phyloP scores from a whole-genome alignment of 1,139 yeast genomes.

The Magnusiomyces tetraspermus region DNA sequence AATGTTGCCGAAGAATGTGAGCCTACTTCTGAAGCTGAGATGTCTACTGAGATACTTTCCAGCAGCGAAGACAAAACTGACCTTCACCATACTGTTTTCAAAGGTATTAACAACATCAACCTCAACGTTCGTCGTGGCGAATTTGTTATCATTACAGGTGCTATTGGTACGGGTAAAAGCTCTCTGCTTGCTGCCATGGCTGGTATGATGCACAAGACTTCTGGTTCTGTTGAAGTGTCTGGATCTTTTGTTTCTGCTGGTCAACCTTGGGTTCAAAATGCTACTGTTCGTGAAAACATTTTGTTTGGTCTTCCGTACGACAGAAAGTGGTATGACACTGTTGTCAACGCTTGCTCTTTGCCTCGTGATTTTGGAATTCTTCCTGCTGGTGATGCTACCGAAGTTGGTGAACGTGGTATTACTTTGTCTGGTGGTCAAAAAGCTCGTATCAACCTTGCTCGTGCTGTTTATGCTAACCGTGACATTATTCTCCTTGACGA shows the following conservation, averaged over 20 bases:
- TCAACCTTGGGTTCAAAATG: conserved; percentile 78
- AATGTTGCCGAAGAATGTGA: neutral
- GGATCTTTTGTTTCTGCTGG: conserved; percentile 38
- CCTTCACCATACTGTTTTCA: conserved; percentile 24
- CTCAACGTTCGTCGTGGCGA: conserved; percentile 45
- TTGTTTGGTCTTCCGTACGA: conserved; percentile 57
- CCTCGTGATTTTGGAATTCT: conserved; percentile 57
- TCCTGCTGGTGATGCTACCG: conserved; percentile 78
- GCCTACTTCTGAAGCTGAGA: conserved; percentile 1
- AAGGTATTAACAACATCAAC: conserved; percentile 41
- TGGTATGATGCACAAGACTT: conserved; percentile 47
- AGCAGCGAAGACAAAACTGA: conserved; percentile 17
- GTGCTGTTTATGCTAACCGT: conserved; percentile 66
- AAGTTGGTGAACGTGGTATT: conserved; percentile 88
- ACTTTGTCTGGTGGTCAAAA: conserved; percentile 91
- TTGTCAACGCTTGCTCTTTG: conserved; percentile 58
- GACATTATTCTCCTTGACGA: conserved; percentile 73
- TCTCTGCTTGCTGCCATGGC: conserved; percentile 53
- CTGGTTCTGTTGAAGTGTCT: conserved; percentile 40
- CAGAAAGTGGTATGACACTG: conserved; percentile 44
- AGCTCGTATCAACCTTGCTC: conserved; percentile 74
- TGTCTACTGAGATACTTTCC: conserved; percentile 14
- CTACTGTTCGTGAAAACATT: conserved; percentile 69
- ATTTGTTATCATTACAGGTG: conserved; percentile 59
- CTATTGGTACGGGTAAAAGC: conserved; percentile 64